phyloP scores from a whole-genome alignment of 2,329 filamentous ascomycete species.

The Aspergillus pseudoglaucus region DNA sequence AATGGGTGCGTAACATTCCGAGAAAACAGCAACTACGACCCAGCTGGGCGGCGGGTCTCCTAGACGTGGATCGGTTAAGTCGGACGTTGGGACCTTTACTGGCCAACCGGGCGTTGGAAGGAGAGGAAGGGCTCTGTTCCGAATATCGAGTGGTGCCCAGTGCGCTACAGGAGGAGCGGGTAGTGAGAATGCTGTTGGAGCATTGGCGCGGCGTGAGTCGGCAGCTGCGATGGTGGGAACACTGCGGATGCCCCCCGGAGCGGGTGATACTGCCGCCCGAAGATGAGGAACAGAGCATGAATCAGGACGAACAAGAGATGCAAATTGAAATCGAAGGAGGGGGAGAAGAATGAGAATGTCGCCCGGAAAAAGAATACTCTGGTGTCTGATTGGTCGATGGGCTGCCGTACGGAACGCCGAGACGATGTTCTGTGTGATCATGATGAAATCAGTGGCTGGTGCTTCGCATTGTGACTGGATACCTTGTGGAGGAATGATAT shows the following conservation, averaged over 20 bases:
- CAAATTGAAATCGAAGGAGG: not conserved
- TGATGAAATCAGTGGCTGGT: not conserved
- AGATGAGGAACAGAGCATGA: not conserved
- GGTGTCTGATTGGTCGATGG: no score
- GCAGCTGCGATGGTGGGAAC: conserved; percentile 26
- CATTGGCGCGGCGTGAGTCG: conserved; percentile 31
- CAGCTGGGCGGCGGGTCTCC: conserved; percentile 15
- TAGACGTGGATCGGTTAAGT: conserved; percentile 23
- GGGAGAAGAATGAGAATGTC: no score
- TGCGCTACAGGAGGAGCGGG: conserved; percentile 8
- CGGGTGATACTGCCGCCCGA: conserved; percentile 4
- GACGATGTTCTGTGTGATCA: not conserved
- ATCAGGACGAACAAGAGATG: not conserved
- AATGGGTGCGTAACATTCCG: not conserved
- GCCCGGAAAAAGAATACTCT: no score
- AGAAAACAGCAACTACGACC: conserved; percentile 6
- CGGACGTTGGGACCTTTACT: conserved; percentile 29
- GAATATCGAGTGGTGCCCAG: not conserved
- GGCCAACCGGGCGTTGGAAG: conserved; percentile 4
- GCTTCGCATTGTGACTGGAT: not conserved
- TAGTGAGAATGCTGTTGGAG: conserved; percentile 28
- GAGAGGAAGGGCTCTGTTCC: not conserved
- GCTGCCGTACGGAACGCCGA: no score
- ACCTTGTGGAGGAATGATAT: not conserved
- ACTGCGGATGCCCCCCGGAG: conserved; percentile 4